A percentile compares a stretch with the other conserved stretches of the same genome.
These are phyloP conservation scores for Macrophomina phaseolina DNA, from an alignment of 2,329 filamentous ascomycete genomes.

Conservation along the genomic window DNA sequence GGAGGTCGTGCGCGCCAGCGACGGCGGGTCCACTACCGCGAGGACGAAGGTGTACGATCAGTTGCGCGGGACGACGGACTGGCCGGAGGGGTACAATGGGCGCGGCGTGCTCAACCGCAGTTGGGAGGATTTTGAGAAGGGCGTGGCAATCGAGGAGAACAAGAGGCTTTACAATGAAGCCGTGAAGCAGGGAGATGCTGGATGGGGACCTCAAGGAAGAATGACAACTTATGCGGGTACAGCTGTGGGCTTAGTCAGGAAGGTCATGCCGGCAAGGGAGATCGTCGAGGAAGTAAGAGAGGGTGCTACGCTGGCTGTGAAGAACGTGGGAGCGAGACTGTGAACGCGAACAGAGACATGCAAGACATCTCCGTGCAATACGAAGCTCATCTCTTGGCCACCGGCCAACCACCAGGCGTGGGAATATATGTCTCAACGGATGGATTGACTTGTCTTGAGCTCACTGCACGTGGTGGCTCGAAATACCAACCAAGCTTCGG, in stretches of 20 bases:
- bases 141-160: conserved; percentile 52
- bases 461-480: background rate
- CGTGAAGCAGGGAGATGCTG: conserved; percentile 55
- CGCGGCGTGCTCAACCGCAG: conserved; percentile 64
- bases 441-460: background rate
- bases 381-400: background rate
- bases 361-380: background rate
- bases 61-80: conserved; percentile 59
- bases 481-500: background rate
- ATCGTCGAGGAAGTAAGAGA: conserved; percentile 58
- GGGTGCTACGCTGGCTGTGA: conserved; percentile 43
- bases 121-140: conserved; percentile 48
- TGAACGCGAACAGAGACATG: conserved; percentile 2
- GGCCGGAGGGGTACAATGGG: conserved; percentile 64
- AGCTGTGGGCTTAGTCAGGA: conserved; percentile 63
- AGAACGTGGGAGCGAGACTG: conserved; percentile 28
- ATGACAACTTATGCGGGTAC: conserved; percentile 69
- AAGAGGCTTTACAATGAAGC: conserved; percentile 55
- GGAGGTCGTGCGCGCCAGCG: conserved; percentile 52
- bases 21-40: conserved; percentile 59
- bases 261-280: conserved; percentile 56
- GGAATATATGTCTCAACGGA: background rate
- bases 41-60: conserved; percentile 59
- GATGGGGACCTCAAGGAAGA: conserved; percentile 57
- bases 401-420: background rate